phyloP scores from a whole-genome alignment of 208 protist genomes.

The Herpetomonas tarakana region DNA sequence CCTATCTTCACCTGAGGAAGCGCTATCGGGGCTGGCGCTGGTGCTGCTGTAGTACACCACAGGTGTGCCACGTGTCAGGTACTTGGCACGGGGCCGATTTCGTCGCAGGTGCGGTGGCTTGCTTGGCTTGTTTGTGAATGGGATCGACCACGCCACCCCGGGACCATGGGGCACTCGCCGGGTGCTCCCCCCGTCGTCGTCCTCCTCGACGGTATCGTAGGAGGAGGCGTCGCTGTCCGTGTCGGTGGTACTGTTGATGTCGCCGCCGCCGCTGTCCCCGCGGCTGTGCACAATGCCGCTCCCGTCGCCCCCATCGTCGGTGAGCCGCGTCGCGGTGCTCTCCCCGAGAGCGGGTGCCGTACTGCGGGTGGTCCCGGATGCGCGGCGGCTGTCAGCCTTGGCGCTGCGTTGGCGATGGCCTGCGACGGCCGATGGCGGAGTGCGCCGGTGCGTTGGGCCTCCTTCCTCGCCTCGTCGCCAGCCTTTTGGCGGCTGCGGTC shows the following conservation, averaged over 20 bases:
- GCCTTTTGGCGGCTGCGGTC: no score
- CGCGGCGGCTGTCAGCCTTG: no score
- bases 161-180: background rate
- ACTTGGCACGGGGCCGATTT: conserved; percentile 1
- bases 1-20: no score
- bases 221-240: background rate
- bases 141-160: background rate
- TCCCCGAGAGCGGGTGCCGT: no score
- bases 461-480: no score
- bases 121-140: background rate
- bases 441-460: no score
- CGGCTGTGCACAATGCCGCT: background rate
- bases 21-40: background rate
- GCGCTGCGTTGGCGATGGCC: no score
- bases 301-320: background rate
- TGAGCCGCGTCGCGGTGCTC: background rate
- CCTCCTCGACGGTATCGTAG: background rate
- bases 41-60: conserved; percentile 1
- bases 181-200: no score
- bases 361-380: no score
- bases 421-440: no score
- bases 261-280: background rate
- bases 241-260: background rate
- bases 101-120: conserved; percentile 1
- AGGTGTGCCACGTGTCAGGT: conserved; percentile 7